A percentile compares a stretch with the other conserved stretches of the same genome.
Conservation (phyloP, 805 yeast genomes). For the Yarrowia sp. region DNA sequence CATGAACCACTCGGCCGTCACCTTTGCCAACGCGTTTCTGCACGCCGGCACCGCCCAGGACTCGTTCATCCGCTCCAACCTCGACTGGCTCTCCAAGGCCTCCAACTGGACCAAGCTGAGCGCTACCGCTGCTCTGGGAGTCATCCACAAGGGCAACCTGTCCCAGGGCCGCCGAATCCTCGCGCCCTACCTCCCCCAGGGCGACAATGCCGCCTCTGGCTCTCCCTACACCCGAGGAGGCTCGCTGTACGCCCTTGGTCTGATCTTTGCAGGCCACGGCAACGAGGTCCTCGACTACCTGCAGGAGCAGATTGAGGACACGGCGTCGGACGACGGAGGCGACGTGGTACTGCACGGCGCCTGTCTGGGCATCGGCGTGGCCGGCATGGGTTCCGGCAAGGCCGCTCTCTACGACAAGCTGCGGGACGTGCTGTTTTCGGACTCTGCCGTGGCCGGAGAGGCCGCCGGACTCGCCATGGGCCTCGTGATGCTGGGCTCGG, state of each 20-base stretch:
- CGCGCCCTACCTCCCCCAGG: slow-evolving; percentile 82
- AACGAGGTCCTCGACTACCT: slow-evolving; percentile 73
- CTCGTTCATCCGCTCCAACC: slow-evolving; percentile 80
- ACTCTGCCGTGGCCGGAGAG: slow-evolving; percentile 91
- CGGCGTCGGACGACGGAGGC: slow-evolving; percentile 43
- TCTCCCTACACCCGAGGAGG: slow-evolving; percentile 95
- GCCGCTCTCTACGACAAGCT: slow-evolving; percentile 74
- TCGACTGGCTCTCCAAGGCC: slow-evolving; percentile 97
- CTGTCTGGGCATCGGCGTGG: slow-evolving; percentile 89
- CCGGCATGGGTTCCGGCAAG: slow-evolving; percentile 90
- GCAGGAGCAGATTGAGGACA: slow-evolving; percentile 58
- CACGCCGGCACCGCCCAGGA: slow-evolving; percentile 97
- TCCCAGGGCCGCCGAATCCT: slow-evolving; percentile 84
- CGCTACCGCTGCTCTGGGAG: slow-evolving; percentile 97
- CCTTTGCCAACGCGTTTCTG: slow-evolving; percentile 90
- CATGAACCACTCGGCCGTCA: slow-evolving; percentile 91
- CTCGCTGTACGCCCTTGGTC: slow-evolving; percentile 86
- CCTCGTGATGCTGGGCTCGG: slow-evolving; percentile 89
- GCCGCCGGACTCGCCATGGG: slow-evolving; percentile 98
- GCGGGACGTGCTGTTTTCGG: slow-evolving; percentile 79
- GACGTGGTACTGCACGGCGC: slow-evolving; percentile 88
- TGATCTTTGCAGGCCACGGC: slow-evolving; percentile 95
- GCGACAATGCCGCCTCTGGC: slow-evolving; percentile 43
- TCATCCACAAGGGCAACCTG: slow-evolving; percentile 90
- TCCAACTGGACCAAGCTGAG: slow-evolving; percentile 97